A percentile compares a stretch with the other conserved stretches of the same genome.
These are phyloP conservation scores for Apiospora aurea DNA, from an alignment of 2,329 filamentous ascomycete genomes.

Conservation along the genomic window DNA sequence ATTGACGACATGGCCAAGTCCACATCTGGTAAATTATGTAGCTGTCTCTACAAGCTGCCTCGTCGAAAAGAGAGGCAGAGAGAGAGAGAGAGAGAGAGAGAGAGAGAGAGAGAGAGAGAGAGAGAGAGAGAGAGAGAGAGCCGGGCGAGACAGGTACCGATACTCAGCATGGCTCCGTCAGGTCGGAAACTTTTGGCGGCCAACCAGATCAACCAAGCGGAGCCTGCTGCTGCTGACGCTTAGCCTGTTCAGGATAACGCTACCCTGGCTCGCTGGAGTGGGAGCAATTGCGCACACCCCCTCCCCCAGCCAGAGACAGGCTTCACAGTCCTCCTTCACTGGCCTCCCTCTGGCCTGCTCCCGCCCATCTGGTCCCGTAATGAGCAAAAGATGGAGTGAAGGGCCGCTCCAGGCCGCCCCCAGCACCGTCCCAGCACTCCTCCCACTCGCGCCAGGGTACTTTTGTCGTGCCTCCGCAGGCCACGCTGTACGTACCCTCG, in stretches of 20 bases:
- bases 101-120: neutral
- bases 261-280: conserved; percentile 17
- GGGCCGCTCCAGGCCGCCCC: neutral
- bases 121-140: neutral
- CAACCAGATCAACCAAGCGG: conserved; percentile 14
- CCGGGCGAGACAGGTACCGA: conserved; percentile 9
- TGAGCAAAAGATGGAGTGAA: conserved; percentile 5
- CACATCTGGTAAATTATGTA: neutral
- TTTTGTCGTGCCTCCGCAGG: neutral
- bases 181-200: conserved; percentile 21
- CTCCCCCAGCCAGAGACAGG: conserved; percentile 13
- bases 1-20: neutral
- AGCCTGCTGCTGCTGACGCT: neutral
- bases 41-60: neutral
- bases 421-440: no score
- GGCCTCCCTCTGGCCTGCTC: conserved; percentile 20
- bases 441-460: conserved; percentile 10
- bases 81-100: neutral
- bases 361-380: neutral
- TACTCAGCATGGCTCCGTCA: neutral
- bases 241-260: neutral
- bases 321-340: conserved; percentile 19
- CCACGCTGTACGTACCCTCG: neutral
- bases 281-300: conserved; percentile 14
- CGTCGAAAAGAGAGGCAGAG: neutral